Conservation (phyloP, 1,284 basidiomycete species). For the Rhodotorula sp. region DNA sequence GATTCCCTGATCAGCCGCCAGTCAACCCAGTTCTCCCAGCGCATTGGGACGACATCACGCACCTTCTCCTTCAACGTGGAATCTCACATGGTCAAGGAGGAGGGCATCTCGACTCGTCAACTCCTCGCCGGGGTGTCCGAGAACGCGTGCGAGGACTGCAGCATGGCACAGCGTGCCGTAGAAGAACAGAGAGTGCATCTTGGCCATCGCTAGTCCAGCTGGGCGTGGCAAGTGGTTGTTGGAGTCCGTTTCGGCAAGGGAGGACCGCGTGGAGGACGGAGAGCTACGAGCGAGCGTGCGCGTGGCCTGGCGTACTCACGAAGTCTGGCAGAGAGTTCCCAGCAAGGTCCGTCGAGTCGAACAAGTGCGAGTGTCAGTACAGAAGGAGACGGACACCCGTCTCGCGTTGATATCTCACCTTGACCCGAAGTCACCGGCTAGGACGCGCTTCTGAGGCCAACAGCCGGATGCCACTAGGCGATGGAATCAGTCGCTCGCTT, state of each 20-base stretch:
- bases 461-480: no score
- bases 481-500: neutral
- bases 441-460: no score
- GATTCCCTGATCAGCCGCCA: neutral
- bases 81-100: constrained; percentile 70
- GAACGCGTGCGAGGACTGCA: constrained; percentile 63
- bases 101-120: constrained; percentile 61
- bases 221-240: neutral
- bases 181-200: constrained; percentile 64
- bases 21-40: neutral
- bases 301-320: no score
- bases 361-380: neutral
- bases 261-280: neutral
- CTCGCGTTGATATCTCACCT: neutral
- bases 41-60: neutral
- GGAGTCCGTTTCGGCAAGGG: neutral
- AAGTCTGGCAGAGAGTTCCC: neutral
- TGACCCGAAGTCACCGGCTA: neutral
- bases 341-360: neutral
- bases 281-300: no score
- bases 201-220: neutral
- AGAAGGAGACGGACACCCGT: neutral
- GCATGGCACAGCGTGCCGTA: constrained; percentile 81
- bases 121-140: constrained; percentile 60
- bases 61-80: constrained; percentile 57